Percentiles rank a stretch among this genome's conserved stretches.
These are phyloP conservation scores for Fomitopsis pulvina DNA, from an alignment of 768 basidiomycete species.

Conservation along the genomic window DNA sequence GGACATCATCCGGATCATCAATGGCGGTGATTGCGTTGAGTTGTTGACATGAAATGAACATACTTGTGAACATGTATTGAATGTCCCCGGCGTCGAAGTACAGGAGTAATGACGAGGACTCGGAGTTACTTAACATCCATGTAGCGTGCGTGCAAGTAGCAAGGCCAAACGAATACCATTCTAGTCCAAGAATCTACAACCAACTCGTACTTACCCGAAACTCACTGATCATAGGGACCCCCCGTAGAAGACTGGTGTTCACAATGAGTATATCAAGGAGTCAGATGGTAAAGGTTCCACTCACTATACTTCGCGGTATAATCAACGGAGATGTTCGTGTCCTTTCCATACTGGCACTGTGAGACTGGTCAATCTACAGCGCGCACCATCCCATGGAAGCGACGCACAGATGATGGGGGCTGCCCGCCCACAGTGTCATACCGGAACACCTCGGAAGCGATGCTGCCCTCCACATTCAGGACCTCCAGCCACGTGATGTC, in stretches of 20 bases:
- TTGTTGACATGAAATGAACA: too few relatives aligned
- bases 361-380: not conserved
- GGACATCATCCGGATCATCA: too few relatives aligned
- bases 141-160: too few relatives aligned
- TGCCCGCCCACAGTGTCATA: constrained; percentile 27
- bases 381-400: not conserved
- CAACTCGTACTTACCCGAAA: constrained; percentile 39
- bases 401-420: constrained; percentile 24
- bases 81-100: too few relatives aligned
- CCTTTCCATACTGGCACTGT: constrained; percentile 18
- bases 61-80: too few relatives aligned
- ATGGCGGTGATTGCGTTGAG: too few relatives aligned
- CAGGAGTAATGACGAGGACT: too few relatives aligned
- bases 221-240: constrained; percentile 39
- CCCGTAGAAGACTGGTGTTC: constrained; percentile 14
- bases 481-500: constrained; percentile 34
- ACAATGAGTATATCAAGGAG: not conserved
- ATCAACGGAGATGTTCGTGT: constrained; percentile 18
- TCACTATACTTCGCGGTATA: constrained; percentile 21
- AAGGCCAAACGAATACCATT: too few relatives aligned
- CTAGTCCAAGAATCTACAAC: too few relatives aligned
- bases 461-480: constrained; percentile 18
- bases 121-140: too few relatives aligned
- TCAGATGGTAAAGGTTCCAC: not conserved
- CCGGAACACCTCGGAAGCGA: constrained; percentile 23